Percentiles rank a stretch among this genome's conserved stretches.
Evolutionary conservation across 2,329 filamentous ascomycete genomes (phyloP).

Genomic region (Aspergillus persii): DNA sequence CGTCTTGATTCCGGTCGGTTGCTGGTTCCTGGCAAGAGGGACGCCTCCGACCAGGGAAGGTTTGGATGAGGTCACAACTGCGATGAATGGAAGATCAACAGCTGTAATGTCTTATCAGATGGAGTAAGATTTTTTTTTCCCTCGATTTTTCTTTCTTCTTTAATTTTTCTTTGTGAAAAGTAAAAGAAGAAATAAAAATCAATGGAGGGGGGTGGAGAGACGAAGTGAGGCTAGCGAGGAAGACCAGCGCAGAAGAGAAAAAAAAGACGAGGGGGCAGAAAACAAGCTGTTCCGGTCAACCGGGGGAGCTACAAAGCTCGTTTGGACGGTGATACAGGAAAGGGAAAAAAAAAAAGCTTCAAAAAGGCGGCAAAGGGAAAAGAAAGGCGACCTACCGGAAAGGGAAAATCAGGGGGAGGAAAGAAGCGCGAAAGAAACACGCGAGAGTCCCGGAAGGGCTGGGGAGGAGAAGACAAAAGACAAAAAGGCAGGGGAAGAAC

Average conservation of each 20-base stretch:
- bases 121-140: not conserved
- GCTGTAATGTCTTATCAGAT: not conserved
- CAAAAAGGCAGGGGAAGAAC: conserved; percentile 15
- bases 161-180: not conserved
- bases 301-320: not conserved
- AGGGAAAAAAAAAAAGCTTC: not conserved
- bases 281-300: not conserved
- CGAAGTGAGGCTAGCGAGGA: not conserved
- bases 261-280: not conserved
- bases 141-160: not conserved
- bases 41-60: not conserved
- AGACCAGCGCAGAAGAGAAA: not conserved
- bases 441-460: conserved; percentile 13
- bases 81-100: not conserved
- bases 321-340: not conserved
- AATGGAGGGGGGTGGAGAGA: not conserved
- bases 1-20: not conserved
- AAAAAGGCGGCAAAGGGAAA: conserved; percentile 5
- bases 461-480: conserved; percentile 9
- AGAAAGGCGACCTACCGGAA: not conserved
- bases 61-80: not conserved
- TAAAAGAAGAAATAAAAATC: no score
- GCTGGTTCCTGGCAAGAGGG: not conserved
- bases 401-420: not conserved
- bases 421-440: not conserved